A percentile compares a stretch with the other conserved stretches of the same genome.
phyloP scores from a whole-genome alignment of 768 basidiomycete species.

The Royoungia palumana region DNA sequence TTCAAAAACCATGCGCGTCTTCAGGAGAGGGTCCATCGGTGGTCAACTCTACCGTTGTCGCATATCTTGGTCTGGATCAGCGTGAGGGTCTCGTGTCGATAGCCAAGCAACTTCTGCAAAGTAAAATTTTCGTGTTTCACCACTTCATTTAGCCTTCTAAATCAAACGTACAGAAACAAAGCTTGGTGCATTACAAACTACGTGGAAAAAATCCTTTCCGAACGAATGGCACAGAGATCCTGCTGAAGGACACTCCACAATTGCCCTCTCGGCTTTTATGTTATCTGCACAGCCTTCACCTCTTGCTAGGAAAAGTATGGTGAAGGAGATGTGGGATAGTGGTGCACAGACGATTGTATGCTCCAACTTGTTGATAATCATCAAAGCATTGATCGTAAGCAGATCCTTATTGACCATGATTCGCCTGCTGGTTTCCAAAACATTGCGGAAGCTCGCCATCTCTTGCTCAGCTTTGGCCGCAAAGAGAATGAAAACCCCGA shows the following conservation, averaged over 20 bases:
- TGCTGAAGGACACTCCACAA: slow-evolving; percentile 43
- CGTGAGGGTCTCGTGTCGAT: slow-evolving; percentile 67
- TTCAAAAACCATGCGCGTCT: slow-evolving; percentile 41
- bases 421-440: slow-evolving; percentile 70
- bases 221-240: slow-evolving; percentile 42
- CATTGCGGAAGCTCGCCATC: slow-evolving; percentile 75
- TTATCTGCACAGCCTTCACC: slow-evolving; percentile 68
- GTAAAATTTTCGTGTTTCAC: slow-evolving; percentile 35
- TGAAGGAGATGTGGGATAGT: slow-evolving; percentile 89
- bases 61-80: slow-evolving; percentile 76
- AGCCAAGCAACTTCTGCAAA: slow-evolving; percentile 58
- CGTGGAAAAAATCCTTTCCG: slow-evolving; percentile 58
- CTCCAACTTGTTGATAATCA: not conserved
- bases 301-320: slow-evolving; percentile 57
- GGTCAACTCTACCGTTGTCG: slow-evolving; percentile 48
- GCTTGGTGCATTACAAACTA: slow-evolving; percentile 40
- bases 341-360: slow-evolving; percentile 78
- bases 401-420: slow-evolving; percentile 87
- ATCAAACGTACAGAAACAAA: slow-evolving; percentile 41
- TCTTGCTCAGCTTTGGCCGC: slow-evolving; percentile 61
- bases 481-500: slow-evolving; percentile 53
- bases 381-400: slow-evolving; percentile 12
- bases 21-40: slow-evolving; percentile 36
- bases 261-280: slow-evolving; percentile 85
- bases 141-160: slow-evolving; percentile 10